Percentiles rank a stretch among this genome's conserved stretches.
Conservation (phyloP, 2,329 filamentous ascomycete species). For the Neocatenulostroma microsporum region DNA sequence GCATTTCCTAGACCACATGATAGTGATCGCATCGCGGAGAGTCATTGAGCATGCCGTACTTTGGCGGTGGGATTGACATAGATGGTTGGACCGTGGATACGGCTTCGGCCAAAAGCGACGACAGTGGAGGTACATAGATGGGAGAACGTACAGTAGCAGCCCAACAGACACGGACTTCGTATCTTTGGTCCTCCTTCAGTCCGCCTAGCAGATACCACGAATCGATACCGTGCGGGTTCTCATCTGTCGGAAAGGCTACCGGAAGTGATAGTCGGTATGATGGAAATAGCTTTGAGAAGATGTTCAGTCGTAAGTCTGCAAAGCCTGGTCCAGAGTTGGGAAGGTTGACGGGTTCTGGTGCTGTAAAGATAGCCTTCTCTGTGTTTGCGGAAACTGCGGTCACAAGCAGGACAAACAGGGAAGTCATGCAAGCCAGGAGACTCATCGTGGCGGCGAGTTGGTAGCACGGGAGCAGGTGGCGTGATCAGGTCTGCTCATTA, state of each 20-base stretch:
- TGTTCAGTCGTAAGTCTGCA: slow-evolving; percentile 3
- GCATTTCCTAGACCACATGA: too few species aligned
- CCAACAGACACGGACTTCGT: slow-evolving; percentile 93
- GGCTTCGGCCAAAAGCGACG: too few species aligned
- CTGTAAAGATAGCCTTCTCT: slow-evolving; percentile 85
- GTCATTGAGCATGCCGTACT: too few species aligned
- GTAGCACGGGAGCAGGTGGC: too few species aligned
- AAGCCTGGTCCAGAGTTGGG: slow-evolving; percentile 4
- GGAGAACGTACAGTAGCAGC: slow-evolving; percentile 75
- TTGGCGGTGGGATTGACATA: too few species aligned
- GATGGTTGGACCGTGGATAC: too few species aligned
- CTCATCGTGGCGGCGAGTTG: slow-evolving; percentile 18
- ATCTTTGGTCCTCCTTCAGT: slow-evolving; percentile 64
- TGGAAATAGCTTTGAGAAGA: slow-evolving; percentile 49
- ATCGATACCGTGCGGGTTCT: slow-evolving; percentile 49
- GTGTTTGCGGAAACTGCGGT: slow-evolving; percentile 57
- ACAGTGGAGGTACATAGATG: too few species aligned
- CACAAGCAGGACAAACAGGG: slow-evolving; percentile 22
- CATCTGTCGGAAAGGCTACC: slow-evolving; percentile 57
- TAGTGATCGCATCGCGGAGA: too few species aligned
- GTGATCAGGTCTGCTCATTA: too few species aligned
- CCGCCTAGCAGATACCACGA: slow-evolving; percentile 73
- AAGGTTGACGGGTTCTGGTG: slow-evolving; percentile 45
- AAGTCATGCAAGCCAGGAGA: slow-evolving; percentile 13
- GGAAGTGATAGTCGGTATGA: slow-evolving; percentile 57